Evolutionary conservation across 2,329 filamentous ascomycete species (phyloP), one percentile per base, ranked within the genome.

Genomic region (Fusarium chuoi): DNA sequence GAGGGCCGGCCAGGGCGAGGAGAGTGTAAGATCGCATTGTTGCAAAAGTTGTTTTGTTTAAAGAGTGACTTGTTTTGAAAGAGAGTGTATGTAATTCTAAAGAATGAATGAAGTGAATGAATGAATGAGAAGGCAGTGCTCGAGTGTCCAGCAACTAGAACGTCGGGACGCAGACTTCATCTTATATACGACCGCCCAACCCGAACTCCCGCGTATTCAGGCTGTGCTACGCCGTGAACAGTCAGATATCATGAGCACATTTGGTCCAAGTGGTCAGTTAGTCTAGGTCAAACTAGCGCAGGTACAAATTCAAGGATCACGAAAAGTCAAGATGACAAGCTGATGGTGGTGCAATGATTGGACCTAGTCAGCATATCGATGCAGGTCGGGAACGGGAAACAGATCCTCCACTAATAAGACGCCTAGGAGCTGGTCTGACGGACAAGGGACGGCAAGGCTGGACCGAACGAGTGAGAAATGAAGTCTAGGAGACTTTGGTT

Each of bases 401-500:
- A 74, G 65, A 77, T 78, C 75, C 63, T 77, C 77, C 77, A 77
- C 77, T 75, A 77, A 78, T 78, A 62, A 55, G 68, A 74, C 56
- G 35, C 35, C 51, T 24, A 20, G 46, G 45, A 68, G 46, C 65
- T 75, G 65, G 66, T 62, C 42, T 73, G 74, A 78, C 62, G 68
- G 65, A 45, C 75, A 63, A 48, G 70, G 77, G 65, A 70, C 54
- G 68, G 56, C 66, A 70, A 61, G 66, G 68, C 70, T 71, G 62
- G 60, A 75, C 68, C 70, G 64, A 66, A 75, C 65, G 59, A 78
- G 62, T 54, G 61, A 71, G 68, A 71, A 73, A 77, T 77, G 68
- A 78, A 70, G 65, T 59, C 58, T 46, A 64, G 63, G 55, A 70
- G 62, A 49, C 39, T 73, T 54, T 64, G 54, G 77, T 78, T 78